Percentiles rank a stretch among this genome's conserved stretches.
These are phyloP conservation scores for Arxiozyma telluris DNA, from an alignment of 1,139 yeast genomes.

Conservation along the genomic window DNA sequence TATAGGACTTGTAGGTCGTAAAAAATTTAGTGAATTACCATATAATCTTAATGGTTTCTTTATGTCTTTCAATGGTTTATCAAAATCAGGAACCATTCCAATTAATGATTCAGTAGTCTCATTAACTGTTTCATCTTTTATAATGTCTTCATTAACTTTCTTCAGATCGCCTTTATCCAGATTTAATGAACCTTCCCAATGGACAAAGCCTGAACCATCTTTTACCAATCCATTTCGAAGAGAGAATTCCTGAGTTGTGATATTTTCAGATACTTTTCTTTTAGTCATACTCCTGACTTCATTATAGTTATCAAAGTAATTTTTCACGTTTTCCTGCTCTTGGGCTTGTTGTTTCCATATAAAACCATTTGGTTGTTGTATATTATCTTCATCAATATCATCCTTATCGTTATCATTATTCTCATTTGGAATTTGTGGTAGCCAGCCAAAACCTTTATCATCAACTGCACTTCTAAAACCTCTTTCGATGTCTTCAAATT, in stretches of 20 bases:
- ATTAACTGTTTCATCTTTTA: constrained; percentile 6
- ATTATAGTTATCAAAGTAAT: not conserved
- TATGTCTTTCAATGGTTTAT: constrained; percentile 11
- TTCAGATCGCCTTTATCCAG: not conserved
- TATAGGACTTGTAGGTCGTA: constrained; percentile 31
- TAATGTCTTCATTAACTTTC: constrained; percentile 2
- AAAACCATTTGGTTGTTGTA: not conserved
- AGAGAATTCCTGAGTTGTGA: not conserved
- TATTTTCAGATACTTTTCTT: not conserved
- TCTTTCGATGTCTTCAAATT: constrained; percentile 27
- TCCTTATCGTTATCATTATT: not conserved
- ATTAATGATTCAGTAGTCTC: constrained; percentile 5
- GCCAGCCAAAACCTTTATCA: constrained; percentile 24
- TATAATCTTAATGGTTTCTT: constrained; percentile 23
- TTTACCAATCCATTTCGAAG: not conserved
- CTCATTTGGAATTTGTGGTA: constrained; percentile 17
- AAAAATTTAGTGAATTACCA: constrained; percentile 36
- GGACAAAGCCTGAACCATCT: not conserved
- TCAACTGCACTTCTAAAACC: constrained; percentile 23
- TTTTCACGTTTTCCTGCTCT: not conserved
- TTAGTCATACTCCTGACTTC: not conserved
- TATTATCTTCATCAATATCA: not conserved
- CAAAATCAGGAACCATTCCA: constrained; percentile 17
- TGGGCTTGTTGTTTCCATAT: not conserved
- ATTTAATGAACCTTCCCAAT: constrained; percentile 5